Evolutionary conservation across 1,139 yeast species (phyloP).

Genomic region (Kodamaea fungicola): DNA sequence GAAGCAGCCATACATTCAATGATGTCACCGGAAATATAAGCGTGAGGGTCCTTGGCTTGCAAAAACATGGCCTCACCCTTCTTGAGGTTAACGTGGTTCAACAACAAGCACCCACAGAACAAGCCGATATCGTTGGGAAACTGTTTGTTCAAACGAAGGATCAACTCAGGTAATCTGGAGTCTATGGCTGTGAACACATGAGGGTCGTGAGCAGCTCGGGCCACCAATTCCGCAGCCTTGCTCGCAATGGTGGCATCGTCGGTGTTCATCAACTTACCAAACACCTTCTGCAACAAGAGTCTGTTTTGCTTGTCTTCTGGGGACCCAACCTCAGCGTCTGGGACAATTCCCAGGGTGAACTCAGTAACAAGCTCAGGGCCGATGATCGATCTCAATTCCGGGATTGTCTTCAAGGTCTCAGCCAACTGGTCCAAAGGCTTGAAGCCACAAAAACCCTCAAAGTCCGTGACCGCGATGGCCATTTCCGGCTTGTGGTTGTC

Average conservation of each 20-base stretch:
- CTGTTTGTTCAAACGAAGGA: slow-evolving; percentile 74
- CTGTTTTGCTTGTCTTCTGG: slow-evolving; percentile 52
- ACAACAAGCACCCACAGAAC: slow-evolving; percentile 90
- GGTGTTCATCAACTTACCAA: slow-evolving; percentile 80
- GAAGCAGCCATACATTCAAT: slow-evolving; percentile 99
- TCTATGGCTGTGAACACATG: slow-evolving; percentile 41
- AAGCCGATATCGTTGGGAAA: slow-evolving; percentile 93
- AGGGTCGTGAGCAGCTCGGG: slow-evolving; percentile 55
- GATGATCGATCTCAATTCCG: slow-evolving; percentile 71
- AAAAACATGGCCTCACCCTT: slow-evolving; percentile 98
- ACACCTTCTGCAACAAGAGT: slow-evolving; percentile 66
- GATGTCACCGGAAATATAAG: slow-evolving; percentile 93
- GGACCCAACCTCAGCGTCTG: slow-evolving; percentile 43
- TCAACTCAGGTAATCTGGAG: slow-evolving; percentile 61
- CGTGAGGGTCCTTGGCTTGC: slow-evolving; percentile 97
- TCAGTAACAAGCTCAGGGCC: slow-evolving; percentile 55
- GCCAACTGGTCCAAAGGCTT: slow-evolving; percentile 82
- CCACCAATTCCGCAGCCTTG: slow-evolving; percentile 59
- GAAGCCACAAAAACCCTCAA: slow-evolving; percentile 98
- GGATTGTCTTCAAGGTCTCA: slow-evolving; percentile 60
- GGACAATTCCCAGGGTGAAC: slow-evolving; percentile 49
- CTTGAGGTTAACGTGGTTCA: slow-evolving; percentile 77
- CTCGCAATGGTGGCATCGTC: slow-evolving; percentile 50
- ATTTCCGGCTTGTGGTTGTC: slow-evolving; percentile 98
- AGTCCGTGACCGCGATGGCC: slow-evolving; percentile 95